These are phyloP conservation scores for Adansonia gregorii DNA, from an alignment of 441 rosid species.

Conservation along the genomic window DNA sequence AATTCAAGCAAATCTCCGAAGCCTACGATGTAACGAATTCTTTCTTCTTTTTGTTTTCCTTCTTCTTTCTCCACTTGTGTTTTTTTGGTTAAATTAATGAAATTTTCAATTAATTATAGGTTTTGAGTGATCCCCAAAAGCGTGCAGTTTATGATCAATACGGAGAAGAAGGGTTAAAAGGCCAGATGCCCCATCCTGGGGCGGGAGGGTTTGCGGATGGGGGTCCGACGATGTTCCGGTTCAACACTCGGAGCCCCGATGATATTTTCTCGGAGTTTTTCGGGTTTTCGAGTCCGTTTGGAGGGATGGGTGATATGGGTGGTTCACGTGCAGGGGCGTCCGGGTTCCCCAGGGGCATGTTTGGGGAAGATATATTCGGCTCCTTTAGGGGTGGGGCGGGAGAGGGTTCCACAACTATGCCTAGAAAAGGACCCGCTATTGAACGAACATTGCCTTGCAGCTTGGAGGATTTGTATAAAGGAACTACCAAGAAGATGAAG, in stretches of 20 bases:
- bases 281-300: slow-evolving; percentile 63
- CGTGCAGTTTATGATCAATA: slow-evolving; percentile 73
- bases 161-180: slow-evolving; percentile 83
- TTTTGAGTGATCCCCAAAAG: slow-evolving; percentile 79
- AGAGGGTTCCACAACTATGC: slow-evolving; percentile 47
- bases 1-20: slow-evolving; percentile 83
- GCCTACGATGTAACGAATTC: slow-evolving; percentile 63
- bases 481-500: slow-evolving; percentile 80
- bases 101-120: slow-evolving; percentile 38
- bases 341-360: slow-evolving; percentile 54
- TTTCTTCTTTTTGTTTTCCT: neutral
- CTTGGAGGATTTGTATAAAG: slow-evolving; percentile 79
- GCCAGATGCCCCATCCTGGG: slow-evolving; percentile 70
- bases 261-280: slow-evolving; percentile 82
- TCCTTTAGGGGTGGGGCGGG: slow-evolving; percentile 49
- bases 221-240: slow-evolving; percentile 51
- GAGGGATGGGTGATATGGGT: slow-evolving; percentile 55
- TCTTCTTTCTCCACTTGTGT: neutral
- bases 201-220: slow-evolving; percentile 49
- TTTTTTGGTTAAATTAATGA: neutral
- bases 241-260: slow-evolving; percentile 69
- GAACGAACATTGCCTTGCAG: slow-evolving; percentile 68
- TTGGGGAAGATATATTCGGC: slow-evolving; percentile 63
- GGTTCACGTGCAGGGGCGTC: slow-evolving; percentile 52
- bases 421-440: slow-evolving; percentile 60